Evolutionary conservation across 1,284 basidiomycete species (phyloP).

Genomic region (Ustilago vetiveriae): DNA sequence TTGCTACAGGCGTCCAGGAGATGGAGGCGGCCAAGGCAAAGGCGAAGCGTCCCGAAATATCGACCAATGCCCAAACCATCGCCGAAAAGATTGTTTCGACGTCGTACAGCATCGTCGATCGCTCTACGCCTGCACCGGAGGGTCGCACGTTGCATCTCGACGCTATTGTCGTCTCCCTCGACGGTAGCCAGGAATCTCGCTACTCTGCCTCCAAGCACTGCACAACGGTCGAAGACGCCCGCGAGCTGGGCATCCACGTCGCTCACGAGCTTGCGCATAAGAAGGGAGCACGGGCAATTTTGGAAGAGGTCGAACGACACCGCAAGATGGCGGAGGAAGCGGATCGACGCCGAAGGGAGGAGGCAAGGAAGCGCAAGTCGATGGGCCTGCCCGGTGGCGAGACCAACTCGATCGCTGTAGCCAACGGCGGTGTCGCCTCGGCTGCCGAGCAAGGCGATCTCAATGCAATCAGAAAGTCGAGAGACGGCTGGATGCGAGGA

Average conservation of each 20-base stretch:
- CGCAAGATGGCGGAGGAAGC: constrained; percentile 63
- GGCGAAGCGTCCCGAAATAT: background rate
- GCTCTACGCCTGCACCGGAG: constrained; percentile 43
- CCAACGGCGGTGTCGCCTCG: constrained; percentile 22
- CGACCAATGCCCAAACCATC: constrained; percentile 19
- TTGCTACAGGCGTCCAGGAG: constrained; percentile 33
- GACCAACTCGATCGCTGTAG: constrained; percentile 11
- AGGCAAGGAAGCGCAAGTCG: constrained; percentile 42
- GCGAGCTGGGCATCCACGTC: constrained; percentile 53
- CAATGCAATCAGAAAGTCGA: constrained; percentile 28
- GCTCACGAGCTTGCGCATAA: constrained; percentile 58
- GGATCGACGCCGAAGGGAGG: constrained; percentile 51
- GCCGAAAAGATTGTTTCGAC: constrained; percentile 45
- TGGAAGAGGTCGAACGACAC: constrained; percentile 65
- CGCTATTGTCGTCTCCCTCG: constrained; percentile 66
- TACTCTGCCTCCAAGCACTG: constrained; percentile 44
- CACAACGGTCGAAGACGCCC: constrained; percentile 50
- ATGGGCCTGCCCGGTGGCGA: constrained; percentile 36
- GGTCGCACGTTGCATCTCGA: constrained; percentile 49
- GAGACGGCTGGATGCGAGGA: constrained; percentile 42
- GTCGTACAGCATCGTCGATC: constrained; percentile 45
- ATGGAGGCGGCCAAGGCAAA: constrained; percentile 19
- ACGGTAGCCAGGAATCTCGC: constrained; percentile 54
- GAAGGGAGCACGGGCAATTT: constrained; percentile 56
- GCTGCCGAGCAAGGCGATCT: constrained; percentile 40